Conservation (phyloP, 2,329 filamentous ascomycete species). For the Exophiala phaeomuriformis region DNA sequence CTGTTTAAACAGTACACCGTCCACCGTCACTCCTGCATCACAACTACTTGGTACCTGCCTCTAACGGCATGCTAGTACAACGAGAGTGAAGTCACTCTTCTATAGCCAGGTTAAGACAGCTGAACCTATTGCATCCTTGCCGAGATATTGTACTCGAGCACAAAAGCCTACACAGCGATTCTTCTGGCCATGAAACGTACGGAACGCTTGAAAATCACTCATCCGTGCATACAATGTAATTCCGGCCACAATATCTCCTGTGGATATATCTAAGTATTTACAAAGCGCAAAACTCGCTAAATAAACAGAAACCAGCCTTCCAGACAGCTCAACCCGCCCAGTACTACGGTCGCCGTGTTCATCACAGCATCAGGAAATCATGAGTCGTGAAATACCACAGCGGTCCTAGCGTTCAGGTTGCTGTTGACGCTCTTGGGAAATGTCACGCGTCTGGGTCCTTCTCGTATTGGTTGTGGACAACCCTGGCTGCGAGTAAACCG, state of each 20-base stretch:
- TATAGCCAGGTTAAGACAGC: too few species aligned
- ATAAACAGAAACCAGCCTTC: constrained; percentile 1
- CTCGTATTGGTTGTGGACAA: constrained; percentile 17
- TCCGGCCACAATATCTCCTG: not conserved
- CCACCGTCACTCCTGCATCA: too few species aligned
- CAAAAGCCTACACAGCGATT: too few species aligned
- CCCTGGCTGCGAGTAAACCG: not conserved
- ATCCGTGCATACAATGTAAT: not conserved
- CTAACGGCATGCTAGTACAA: too few species aligned
- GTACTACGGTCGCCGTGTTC: not conserved
- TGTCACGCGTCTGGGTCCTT: constrained; percentile 11
- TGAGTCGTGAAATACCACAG: not conserved
- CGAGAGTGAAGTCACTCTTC: too few species aligned
- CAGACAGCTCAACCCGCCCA: not conserved
- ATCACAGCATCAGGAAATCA: not conserved
- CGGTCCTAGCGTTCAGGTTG: not conserved
- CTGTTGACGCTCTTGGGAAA: constrained; percentile 5
- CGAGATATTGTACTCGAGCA: too few species aligned
- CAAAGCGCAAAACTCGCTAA: constrained; percentile 13
- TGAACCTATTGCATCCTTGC: too few species aligned
- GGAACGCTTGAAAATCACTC: not conserved
- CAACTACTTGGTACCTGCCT: too few species aligned
- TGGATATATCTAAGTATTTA: constrained; percentile 17
- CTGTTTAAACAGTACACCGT: too few species aligned
- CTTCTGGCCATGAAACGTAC: too few species aligned